A percentile compares a stretch with the other conserved stretches of the same genome.
Evolutionary conservation across 768 basidiomycete genomes (phyloP).

Genomic region (Pholiota molesta): DNA sequence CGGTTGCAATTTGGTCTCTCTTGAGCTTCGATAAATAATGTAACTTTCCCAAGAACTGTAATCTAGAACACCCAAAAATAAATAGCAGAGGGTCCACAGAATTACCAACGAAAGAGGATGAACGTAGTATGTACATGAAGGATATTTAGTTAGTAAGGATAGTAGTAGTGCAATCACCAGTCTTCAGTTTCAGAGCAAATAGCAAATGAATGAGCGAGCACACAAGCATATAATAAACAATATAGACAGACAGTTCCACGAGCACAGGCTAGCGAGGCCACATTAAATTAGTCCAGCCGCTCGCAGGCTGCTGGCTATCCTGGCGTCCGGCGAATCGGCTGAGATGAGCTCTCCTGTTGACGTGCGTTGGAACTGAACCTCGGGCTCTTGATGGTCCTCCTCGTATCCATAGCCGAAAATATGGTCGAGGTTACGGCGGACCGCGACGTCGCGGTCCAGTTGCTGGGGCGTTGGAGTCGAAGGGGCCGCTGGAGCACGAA

Average conservation of each 20-base stretch:
- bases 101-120: constrained; percentile 2
- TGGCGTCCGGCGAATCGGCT: constrained; percentile 41
- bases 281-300: constrained; percentile 57
- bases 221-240: background rate
- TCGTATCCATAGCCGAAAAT: constrained; percentile 52
- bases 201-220: background rate
- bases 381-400: constrained; percentile 24
- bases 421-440: constrained; percentile 52
- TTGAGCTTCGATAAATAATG: constrained; percentile 48
- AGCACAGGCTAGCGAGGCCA: background rate
- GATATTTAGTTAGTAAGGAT: constrained; percentile 9
- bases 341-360: constrained; percentile 25
- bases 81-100: background rate
- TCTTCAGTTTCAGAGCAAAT: background rate
- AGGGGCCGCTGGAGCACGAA: constrained; percentile 48
- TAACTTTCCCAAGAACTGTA: background rate
- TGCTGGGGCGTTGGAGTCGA: constrained; percentile 42
- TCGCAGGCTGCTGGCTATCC: constrained; percentile 51
- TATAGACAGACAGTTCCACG: background rate
- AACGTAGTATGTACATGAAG: background rate
- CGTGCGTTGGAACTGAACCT: constrained; percentile 13
- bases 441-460: constrained; percentile 51
- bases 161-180: constrained; percentile 10
- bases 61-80: background rate
- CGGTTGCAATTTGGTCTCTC: constrained; percentile 76